Percentiles rank a stretch among this genome's conserved stretches.
Conservation (phyloP, 495 filamentous ascomycete species). For the Gamarada debralockiae region DNA sequence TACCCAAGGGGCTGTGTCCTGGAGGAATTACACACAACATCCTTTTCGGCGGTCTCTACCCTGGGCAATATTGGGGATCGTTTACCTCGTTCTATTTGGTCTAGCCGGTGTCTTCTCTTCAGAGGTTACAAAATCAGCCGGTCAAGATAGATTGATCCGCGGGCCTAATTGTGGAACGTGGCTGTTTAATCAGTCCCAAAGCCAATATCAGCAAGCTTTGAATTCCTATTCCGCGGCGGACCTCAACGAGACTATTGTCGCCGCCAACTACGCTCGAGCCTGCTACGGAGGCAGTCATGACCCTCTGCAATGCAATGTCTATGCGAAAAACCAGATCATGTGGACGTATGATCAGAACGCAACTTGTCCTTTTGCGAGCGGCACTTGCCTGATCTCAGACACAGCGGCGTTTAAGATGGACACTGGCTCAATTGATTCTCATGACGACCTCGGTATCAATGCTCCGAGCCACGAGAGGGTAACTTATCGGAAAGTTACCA, state of each 20-base stretch:
- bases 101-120: background rate
- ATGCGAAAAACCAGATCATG: constrained; percentile 14
- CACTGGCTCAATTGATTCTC: constrained; percentile 29
- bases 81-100: background rate
- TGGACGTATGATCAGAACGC: constrained; percentile 26
- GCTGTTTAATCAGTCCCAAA: background rate
- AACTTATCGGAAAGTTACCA: constrained; percentile 21
- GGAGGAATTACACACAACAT: background rate
- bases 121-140: background rate
- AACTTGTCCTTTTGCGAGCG: constrained; percentile 27
- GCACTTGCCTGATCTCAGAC: constrained; percentile 17
- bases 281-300: constrained; percentile 24
- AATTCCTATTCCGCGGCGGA: background rate
- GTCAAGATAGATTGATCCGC: background rate
- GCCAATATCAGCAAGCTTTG: background rate
- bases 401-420: constrained; percentile 21
- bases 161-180: background rate
- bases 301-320: constrained; percentile 6
- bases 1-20: background rate
- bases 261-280: constrained; percentile 25
- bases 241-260: constrained; percentile 26
- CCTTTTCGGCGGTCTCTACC: background rate
- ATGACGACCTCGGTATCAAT: constrained; percentile 31
- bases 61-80: background rate
- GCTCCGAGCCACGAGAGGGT: constrained; percentile 1